Base-by-base conservation (phyloP, 2,329 filamentous ascomycete species). In the Dothideomycetes sp. region DNA sequence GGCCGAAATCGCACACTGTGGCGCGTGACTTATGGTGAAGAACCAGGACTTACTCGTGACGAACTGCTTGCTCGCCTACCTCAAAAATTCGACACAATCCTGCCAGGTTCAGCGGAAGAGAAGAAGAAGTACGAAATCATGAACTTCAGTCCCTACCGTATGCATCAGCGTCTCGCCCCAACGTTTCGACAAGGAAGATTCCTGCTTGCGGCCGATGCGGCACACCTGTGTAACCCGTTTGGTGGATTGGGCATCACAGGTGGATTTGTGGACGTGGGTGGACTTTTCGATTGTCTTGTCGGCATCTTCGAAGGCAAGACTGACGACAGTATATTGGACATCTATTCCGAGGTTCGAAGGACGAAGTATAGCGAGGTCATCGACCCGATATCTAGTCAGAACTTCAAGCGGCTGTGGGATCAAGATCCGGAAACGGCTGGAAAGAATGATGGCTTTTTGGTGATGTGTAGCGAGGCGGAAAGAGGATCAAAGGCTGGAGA, bases 1-100 rank as follows among this genome's bases (percentile, higher is more conserved):
- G n/a, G n/a, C n/a, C n/a, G n/a, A n/a, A 45, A 55, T 14, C 47
- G 53, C 3, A 57, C 58, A 0, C 38, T 66, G 14, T 65, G 62
- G 57, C 50, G 63, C 14, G 57, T 65, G 2, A 59, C 56, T 5
- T 65, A 64, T 38, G 62, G 63, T 3, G 58, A 62, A 12, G 47
- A 60, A 8, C 47, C 48, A 3, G 52, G 49, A 3, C 38, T 56
- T 5, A 54, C 51, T 2, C 38, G 42, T 9, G 48, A 52, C 12
- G 33, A 53, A 39, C 41, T 53, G 38, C 40, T 44, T 11, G 46
- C 43, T 34, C 43, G 51, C n/a, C 43, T 47, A 38, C 47, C 47
- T 3, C 46, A 43, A 42, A 53, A 50, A 36, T 53, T 49, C 36
- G 50, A 50, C 40, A 40, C 43, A 4, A 47, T 53, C 11, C 19